Percentiles rank a stretch among this genome's conserved stretches.
These are phyloP conservation scores for Phylloporus rhodoxanthus DNA, from an alignment of 768 basidiomycete genomes.

Conservation along the genomic window DNA sequence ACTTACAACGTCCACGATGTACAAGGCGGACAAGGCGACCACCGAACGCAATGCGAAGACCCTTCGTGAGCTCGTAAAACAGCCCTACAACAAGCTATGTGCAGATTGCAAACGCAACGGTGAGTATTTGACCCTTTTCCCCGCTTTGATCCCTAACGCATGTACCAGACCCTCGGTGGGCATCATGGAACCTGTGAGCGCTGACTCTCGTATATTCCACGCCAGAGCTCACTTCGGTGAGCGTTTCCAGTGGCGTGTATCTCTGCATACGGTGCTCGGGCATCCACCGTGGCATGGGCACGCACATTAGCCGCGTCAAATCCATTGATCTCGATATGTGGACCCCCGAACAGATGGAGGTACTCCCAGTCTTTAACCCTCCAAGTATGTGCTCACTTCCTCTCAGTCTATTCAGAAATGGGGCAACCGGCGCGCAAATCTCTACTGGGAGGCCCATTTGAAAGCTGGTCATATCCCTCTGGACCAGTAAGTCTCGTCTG, in stretches of 20 bases:
- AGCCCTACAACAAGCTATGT: constrained; percentile 88
- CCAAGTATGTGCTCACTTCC: background rate
- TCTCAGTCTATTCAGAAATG: constrained; percentile 78
- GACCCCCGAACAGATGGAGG: constrained; percentile 97
- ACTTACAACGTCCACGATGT: constrained; percentile 27
- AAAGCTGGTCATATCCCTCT: constrained; percentile 87
- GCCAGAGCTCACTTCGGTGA: background rate
- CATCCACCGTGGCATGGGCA: constrained; percentile 96
- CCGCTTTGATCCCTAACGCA: background rate
- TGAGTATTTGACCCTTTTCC: constrained; percentile 31
- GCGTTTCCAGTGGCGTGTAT: constrained; percentile 68
- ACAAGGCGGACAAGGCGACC: constrained; percentile 75
- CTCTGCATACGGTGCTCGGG: constrained; percentile 97
- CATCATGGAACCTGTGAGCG: constrained; percentile 89
- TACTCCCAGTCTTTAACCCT: constrained; percentile 29
- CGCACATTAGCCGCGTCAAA: constrained; percentile 95
- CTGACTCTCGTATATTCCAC: background rate
- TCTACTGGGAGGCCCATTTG: constrained; percentile 96
- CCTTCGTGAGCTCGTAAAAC: constrained; percentile 82
- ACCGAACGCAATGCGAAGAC: constrained; percentile 73
- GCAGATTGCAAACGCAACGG: constrained; percentile 97
- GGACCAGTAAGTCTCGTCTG: constrained; percentile 70
- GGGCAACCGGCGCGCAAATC: constrained; percentile 89
- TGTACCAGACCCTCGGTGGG: constrained; percentile 87
- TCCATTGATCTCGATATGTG: constrained; percentile 96